These are phyloP conservation scores for Persicaria maculosa DNA, from an alignment of 148 eudicot genomes.

Conservation along the genomic window DNA sequence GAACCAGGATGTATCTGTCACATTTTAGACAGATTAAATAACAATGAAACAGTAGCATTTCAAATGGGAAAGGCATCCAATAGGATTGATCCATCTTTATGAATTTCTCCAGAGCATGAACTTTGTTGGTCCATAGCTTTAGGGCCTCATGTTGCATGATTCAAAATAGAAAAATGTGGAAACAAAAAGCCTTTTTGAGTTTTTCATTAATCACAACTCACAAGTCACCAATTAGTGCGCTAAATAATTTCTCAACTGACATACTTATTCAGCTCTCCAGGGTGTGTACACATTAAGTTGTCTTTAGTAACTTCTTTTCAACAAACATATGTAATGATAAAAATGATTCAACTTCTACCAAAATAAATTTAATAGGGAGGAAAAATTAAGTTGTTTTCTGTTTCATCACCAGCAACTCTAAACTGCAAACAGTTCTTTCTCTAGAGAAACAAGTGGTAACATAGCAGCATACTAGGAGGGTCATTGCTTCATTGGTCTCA, in stretches of 20 bases:
- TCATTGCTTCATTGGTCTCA: not conserved
- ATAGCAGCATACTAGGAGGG: not conserved
- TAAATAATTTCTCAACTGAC: not conserved
- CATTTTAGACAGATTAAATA: conserved; percentile 4
- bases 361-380: not conserved
- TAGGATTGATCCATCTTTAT: not conserved
- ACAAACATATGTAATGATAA: not conserved
- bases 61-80: not conserved
- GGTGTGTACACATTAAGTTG: not conserved
- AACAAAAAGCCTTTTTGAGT: not conserved
- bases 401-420: not conserved
- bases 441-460: not conserved
- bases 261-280: not conserved
- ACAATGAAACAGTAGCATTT: not conserved
- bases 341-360: not conserved
- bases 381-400: not conserved
- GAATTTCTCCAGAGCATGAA: not conserved
- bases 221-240: not conserved
- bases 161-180: not conserved
- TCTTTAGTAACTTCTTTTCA: not conserved
- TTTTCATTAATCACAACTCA: not conserved
- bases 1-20: conserved; percentile 68
- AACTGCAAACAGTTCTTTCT: not conserved
- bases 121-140: not conserved
- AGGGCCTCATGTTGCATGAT: not conserved